Base-by-base conservation (phyloP, 192 early-diverging fungal genomes). In the Rhizophagus sp. region DNA sequence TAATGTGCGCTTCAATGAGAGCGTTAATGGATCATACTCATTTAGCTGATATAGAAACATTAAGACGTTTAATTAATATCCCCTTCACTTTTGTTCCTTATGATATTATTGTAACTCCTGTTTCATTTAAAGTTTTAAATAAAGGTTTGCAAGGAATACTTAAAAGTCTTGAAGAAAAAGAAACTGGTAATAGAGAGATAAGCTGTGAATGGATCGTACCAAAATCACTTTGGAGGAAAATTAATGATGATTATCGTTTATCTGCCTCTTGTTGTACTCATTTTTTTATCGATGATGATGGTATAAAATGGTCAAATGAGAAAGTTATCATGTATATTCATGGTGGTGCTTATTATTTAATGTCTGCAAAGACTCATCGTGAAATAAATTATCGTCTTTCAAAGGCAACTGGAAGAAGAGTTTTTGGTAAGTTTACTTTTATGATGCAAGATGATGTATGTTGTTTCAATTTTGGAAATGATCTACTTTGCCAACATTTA, bases 271-370 rank as follows among this genome's bases (percentile, higher is more conserved):
- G 47, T 49, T 3, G 49, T 12, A 66, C 66, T 12, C 76, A 68
- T 68, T 33, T 57, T 52, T 68, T 27, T 49, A 52, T 78, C 13
- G 76, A 78, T 52, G 25, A 69, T 22, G 62, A 78, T 34, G 62
- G 62, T 34, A 64, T 69, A 30, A 78, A 69, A 57, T 78, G 76
- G 76, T 78, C 76, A 52, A 78, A 78, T 33, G 85, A 86, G 61
- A 81, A 86, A 68, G 83, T 86, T 17, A 84, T 86, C 33, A 78
- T 96, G 63, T 93, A 92, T 73, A 75, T 91, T 61, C 96, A 96
- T 76, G 96, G 96, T 36, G 94, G 94, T 19, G 93, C 88, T 5
- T 94, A 92, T 79, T 88, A 90, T 25, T 57, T 85, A 2, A 88
- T 90, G 57, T 83, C 82, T 4, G 73, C 83, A 8, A 81, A 81